Base-by-base conservation (phyloP, 371 early-diverging fungal genomes). In the Saksenaea vasiformis region DNA sequence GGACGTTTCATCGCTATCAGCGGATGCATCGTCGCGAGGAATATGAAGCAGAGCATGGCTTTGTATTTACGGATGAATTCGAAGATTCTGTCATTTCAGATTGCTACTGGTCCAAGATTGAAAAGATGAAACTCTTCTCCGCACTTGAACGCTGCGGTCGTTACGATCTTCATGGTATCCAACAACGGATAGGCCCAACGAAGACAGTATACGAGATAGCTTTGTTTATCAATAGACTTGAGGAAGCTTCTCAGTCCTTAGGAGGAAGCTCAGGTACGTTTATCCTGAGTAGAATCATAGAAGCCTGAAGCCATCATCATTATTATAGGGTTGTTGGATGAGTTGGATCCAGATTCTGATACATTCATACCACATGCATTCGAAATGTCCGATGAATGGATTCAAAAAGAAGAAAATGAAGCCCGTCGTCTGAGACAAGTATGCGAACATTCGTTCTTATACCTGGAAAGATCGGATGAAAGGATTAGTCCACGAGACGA, bases 71-170 rank as follows among this genome's bases (percentile, higher is more conserved):
- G 5, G 14, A 41, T 41, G 43, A 17, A 41, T 41, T 41, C 19
- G 43, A 58, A 17, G 59, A 39, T 24, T 58, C 59, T 7, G 31
- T 36, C 9, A 39, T 58, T 24, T 19, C 3, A 13, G 8, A 22
- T 15, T 11, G 54, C 1, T 62, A 38, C 13, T 73, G 74, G 74
- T 61, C 62, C 14, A 37, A 59, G 0, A 1, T 13, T 0, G 74
- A 73, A 57, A 73, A 73, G 28, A 43, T 53, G 2, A 47, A 55
- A 10, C 70, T 73, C 34, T 73, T 73, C 57, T 53, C 55, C 2
- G 74, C 66, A 2, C 17, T 73, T 19, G 68, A 73, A 11, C 62
- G 74, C 34, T 73, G 66, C 44, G 60, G 70, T 22, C 41, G 43
- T 13, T 37, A 53, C 19, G 59, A 68, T 31, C 14, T 61, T 2